Percentiles rank a stretch among this genome's conserved stretches.
These are phyloP conservation scores for Penicillium odoratum DNA, from an alignment of 495 filamentous ascomycete genomes.

Conservation along the genomic window DNA sequence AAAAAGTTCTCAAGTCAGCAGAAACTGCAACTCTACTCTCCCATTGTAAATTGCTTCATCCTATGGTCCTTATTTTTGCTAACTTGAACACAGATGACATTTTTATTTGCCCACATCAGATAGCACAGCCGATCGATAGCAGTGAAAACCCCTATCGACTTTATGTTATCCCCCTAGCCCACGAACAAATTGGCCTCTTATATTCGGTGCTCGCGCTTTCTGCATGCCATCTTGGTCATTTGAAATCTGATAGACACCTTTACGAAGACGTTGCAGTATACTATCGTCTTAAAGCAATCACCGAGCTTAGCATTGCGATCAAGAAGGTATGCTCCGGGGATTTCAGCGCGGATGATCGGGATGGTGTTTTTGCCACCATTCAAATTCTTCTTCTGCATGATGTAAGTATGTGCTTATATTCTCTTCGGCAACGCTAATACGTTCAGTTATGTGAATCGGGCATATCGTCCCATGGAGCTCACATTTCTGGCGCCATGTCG, in stretches of 20 bases:
- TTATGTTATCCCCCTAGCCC: slow-evolving; percentile 38
- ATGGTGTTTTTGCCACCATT: slow-evolving; percentile 38
- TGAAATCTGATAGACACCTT: slow-evolving; percentile 26
- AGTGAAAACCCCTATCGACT: slow-evolving; percentile 36
- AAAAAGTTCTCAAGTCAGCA: slow-evolving; percentile 4
- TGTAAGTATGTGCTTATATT: slow-evolving; percentile 22
- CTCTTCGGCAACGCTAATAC: background rate
- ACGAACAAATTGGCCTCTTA: slow-evolving; percentile 35
- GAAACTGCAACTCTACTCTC: slow-evolving; percentile 19
- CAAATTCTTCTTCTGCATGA: slow-evolving; percentile 42
- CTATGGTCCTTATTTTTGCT: background rate
- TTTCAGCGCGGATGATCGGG: slow-evolving; percentile 32
- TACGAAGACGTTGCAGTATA: slow-evolving; percentile 34
- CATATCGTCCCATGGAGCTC: slow-evolving; percentile 37
- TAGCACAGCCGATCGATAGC: slow-evolving; percentile 27
- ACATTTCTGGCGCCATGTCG: slow-evolving; percentile 43
- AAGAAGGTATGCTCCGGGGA: slow-evolving; percentile 27
- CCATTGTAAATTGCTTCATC: slow-evolving; percentile 24
- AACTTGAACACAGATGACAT: slow-evolving; percentile 28
- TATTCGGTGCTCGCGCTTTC: slow-evolving; percentile 38
- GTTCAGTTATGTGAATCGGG: slow-evolving; percentile 38
- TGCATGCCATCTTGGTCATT: slow-evolving; percentile 35
- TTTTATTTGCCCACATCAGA: slow-evolving; percentile 40
- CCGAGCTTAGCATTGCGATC: slow-evolving; percentile 31
- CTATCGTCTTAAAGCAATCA: slow-evolving; percentile 39